Percentiles rank a stretch among this genome's conserved stretches.
These are phyloP conservation scores for Pterocarpus santalinus DNA, from an alignment of 306 rosid genomes.

Conservation along the genomic window DNA sequence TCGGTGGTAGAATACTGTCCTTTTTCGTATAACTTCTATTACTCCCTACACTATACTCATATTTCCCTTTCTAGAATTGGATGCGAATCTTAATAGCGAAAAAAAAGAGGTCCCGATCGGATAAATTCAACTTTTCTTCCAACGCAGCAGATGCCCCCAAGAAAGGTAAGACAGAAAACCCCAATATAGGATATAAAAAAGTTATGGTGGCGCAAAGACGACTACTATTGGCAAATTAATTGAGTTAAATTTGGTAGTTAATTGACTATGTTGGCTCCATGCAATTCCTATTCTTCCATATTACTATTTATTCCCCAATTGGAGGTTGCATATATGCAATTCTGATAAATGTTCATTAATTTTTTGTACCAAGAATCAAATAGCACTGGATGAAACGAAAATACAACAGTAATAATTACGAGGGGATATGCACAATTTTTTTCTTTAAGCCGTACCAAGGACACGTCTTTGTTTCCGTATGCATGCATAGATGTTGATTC, in stretches of 20 bases:
- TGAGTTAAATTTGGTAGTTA: not conserved
- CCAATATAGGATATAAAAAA: not conserved
- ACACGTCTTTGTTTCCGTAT: slow-evolving; percentile 53
- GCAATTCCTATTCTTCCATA: not conserved
- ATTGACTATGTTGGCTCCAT: not conserved
- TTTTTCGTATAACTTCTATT: not conserved
- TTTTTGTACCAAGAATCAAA: slow-evolving; percentile 14
- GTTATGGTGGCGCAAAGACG: slow-evolving; percentile 18
- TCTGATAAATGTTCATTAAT: not conserved
- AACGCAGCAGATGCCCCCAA: slow-evolving; percentile 69
- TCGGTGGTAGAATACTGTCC: not conserved
- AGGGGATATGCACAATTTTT: not conserved
- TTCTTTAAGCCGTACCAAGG: slow-evolving; percentile 65
- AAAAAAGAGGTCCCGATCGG: slow-evolving; percentile 62
- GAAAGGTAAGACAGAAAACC: slow-evolving; percentile 51
- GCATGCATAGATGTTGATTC: slow-evolving; percentile 58
- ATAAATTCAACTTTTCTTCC: slow-evolving; percentile 65
- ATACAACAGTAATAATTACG: not conserved
- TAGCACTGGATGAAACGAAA: not conserved
- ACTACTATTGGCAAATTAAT: not conserved
- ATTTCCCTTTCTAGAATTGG: slow-evolving; percentile 62
- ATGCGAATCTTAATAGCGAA: slow-evolving; percentile 52
- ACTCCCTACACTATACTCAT: slow-evolving; percentile 16
- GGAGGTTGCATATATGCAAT: slow-evolving; percentile 15
- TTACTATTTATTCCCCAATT: not conserved